These are phyloP conservation scores for Omphalea diandra DNA, from an alignment of 441 rosid genomes.

Conservation along the genomic window DNA sequence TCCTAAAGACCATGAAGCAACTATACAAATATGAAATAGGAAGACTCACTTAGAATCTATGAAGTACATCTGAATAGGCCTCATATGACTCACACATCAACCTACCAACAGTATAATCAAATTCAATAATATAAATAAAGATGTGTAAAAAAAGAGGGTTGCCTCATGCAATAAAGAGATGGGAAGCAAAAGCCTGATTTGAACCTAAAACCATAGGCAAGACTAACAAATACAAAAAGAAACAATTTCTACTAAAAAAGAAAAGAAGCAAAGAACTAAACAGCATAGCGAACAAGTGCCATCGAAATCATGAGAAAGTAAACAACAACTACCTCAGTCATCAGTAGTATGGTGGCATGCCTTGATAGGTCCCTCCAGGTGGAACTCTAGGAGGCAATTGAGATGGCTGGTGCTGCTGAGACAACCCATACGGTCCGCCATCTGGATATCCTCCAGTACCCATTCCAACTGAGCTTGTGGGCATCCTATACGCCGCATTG, in stretches of 20 bases:
- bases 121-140: neutral
- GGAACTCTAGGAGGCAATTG: conserved; percentile 72
- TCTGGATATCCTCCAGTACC: conserved; percentile 68
- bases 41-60: neutral
- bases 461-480: conserved; percentile 50
- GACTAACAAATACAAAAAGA: neutral
- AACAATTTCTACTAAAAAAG: neutral
- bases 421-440: conserved; percentile 56
- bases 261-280: neutral
- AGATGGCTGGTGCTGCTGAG: conserved; percentile 66
- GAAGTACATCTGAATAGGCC: neutral
- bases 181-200: no score
- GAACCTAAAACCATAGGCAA: neutral
- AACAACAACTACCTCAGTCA: conserved; percentile 59
- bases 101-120: neutral
- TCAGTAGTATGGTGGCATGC: conserved; percentile 72
- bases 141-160: no score
- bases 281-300: neutral
- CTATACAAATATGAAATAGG: neutral
- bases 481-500: conserved; percentile 60
- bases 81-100: neutral
- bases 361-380: conserved; percentile 81
- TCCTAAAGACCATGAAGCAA: neutral
- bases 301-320: neutral
- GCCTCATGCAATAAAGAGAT: neutral